Base-by-base conservation (phyloP, 768 basidiomycete genomes). In the Rhizopogon rudus region DNA sequence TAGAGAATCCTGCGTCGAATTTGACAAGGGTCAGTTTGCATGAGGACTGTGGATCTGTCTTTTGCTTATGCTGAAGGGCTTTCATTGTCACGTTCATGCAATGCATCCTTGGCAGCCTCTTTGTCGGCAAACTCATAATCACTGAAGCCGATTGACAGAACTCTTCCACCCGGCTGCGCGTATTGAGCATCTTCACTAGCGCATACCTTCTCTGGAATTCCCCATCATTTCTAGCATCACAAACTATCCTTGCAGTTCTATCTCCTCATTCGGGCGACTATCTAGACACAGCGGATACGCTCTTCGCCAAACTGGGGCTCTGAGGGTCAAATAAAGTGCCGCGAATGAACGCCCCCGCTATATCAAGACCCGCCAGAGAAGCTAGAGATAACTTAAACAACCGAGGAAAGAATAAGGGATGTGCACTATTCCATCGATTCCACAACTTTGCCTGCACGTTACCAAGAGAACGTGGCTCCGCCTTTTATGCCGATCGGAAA, bases 361-460 rank as follows among this genome's bases (percentile, higher is more conserved):
- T 95, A 42, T 78, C 89, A 9, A 76, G 92, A 44, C 92, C 91
- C 0, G 87, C 91, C 6, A 75, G 93, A 43, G 92, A 95, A 64
- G 87, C 93, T 2, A 78, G 86, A 57, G 93, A 96, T 49, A 54
- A 87, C 22, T 64, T 95, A 29, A 80, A 74, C 59, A 58, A 49
- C 59, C 1, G 61, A 65, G 40, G 70, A 69, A 1, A 62, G 59
- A 29, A 13, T 16, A 10, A 9, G 43, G 25, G 8, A 2, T 29
- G 33, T 14, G 14, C 20, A 5, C 6, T 16, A 33, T 49, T 20
- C 9, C 20, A 5, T 25, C 4, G 3, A 25, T 25, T 25, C 25
- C 25, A 25, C 25, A 25, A 5, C 22, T 25, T 25, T 25, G 22
- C 3, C 22, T 3, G 22, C 22, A 2, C 22, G 22, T 25, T 25